A percentile compares a stretch with the other conserved stretches of the same genome.
phyloP scores from a whole-genome alignment of 768 basidiomycete genomes.

The Lactarius sp. region DNA sequence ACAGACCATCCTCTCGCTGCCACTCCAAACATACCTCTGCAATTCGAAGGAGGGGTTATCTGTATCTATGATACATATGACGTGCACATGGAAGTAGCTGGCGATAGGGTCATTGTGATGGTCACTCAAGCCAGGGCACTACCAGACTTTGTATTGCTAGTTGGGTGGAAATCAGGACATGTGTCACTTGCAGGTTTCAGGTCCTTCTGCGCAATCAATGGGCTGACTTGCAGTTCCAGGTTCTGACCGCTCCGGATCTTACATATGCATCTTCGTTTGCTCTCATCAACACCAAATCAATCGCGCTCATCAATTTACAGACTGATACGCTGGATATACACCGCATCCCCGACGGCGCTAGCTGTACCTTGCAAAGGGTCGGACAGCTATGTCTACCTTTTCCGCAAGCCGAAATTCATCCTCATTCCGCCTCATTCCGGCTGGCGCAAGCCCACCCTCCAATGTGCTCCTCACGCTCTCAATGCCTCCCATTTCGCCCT shows the following conservation, averaged over 20 bases:
- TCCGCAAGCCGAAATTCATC: not conserved
- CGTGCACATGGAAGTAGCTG: constrained; percentile 14
- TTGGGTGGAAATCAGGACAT: constrained; percentile 16
- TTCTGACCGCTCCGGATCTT: constrained; percentile 18
- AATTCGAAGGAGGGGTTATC: not conserved
- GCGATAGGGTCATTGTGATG: constrained; percentile 18
- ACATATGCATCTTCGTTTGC: constrained; percentile 20
- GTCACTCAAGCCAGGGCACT: constrained; percentile 14
- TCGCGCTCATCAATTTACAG: constrained; percentile 16
- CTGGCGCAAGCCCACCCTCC: constrained; percentile 2
- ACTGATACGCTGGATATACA: constrained; percentile 10
- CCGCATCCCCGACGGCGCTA: not conserved
- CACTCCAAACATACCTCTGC: constrained; percentile 8
- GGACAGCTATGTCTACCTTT: constrained; percentile 9
- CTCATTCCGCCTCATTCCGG: not conserved
- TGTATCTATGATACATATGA: constrained; percentile 10
- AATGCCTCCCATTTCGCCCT: constrained; percentile 16
- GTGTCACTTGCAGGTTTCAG: constrained; percentile 4
- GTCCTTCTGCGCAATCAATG: not conserved
- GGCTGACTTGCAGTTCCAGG: not conserved
- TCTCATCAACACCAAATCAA: constrained; percentile 10
- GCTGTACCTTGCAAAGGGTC: constrained; percentile 4
- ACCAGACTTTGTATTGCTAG: constrained; percentile 9
- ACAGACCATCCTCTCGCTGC: constrained; percentile 15
- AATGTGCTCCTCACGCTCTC: not conserved